Evolutionary conservation across 208 protist species (phyloP).

Genomic region (Wallacemonas sp.): DNA sequence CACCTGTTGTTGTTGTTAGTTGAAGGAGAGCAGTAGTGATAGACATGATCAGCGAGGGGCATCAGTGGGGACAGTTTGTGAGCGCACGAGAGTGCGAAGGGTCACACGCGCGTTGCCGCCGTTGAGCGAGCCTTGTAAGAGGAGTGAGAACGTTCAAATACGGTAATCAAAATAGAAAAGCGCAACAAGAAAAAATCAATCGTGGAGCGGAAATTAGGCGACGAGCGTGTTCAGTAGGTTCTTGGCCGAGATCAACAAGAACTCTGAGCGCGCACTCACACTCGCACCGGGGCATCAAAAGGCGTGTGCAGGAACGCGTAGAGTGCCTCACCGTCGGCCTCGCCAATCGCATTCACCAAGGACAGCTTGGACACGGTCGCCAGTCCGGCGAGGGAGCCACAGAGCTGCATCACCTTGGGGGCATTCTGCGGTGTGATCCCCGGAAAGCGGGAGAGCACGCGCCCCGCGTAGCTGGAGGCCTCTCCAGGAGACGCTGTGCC

Average conservation of each 20-base stretch:
- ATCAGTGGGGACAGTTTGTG: too few species aligned
- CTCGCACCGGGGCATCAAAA: slow-evolving; percentile 22
- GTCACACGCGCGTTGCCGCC: too few species aligned
- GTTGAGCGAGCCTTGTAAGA: too few species aligned
- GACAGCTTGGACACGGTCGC: slow-evolving; percentile 62
- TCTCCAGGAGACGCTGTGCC: slow-evolving; percentile 14
- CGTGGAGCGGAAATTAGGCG: too few species aligned
- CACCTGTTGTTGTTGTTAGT: too few species aligned
- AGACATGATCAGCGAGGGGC: too few species aligned
- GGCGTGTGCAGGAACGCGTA: slow-evolving; percentile 70
- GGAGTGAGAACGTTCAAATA: too few species aligned
- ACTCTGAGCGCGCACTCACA: not conserved
- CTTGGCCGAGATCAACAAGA: not conserved
- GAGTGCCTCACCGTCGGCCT: slow-evolving; percentile 42
- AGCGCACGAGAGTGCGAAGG: too few species aligned
- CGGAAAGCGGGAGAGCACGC: slow-evolving; percentile 75
- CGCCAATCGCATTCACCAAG: slow-evolving; percentile 52
- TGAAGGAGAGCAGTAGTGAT: too few species aligned
- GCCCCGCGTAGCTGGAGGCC: slow-evolving; percentile 44
- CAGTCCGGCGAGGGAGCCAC: slow-evolving; percentile 74
- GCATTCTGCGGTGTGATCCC: slow-evolving; percentile 68
- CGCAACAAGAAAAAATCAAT: too few species aligned
- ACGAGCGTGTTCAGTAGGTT: too few species aligned
- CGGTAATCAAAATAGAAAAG: too few species aligned
- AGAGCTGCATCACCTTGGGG: slow-evolving; percentile 61